Evolutionary conservation across 2,329 filamentous ascomycete species (phyloP).

Genomic region (Phyllosticta citrichinensis): DNA sequence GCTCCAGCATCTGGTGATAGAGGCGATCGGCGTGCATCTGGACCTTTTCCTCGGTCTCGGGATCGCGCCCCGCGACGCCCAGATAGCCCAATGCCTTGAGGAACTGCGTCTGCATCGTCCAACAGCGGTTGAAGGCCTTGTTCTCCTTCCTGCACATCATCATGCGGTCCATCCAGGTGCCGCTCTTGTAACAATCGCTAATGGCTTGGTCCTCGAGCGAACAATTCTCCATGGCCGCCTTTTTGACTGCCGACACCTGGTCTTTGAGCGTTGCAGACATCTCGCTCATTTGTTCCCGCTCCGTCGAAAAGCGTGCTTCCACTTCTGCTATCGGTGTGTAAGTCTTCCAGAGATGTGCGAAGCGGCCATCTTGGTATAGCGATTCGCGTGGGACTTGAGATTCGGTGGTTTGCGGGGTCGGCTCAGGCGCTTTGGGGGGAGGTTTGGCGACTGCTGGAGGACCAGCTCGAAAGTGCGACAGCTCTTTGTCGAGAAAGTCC

Average conservation of each 20-base stretch:
- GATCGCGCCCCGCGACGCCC: constrained; percentile 51
- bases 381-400: constrained; percentile 42
- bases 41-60: constrained; percentile 68
- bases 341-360: constrained; percentile 85
- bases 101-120: constrained; percentile 82
- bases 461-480: constrained; percentile 42
- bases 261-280: constrained; percentile 79
- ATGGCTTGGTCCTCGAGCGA: constrained; percentile 76
- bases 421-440: constrained; percentile 1
- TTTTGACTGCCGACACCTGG: constrained; percentile 65
- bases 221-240: constrained; percentile 87
- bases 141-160: constrained; percentile 77
- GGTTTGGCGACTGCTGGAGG: constrained; percentile 19
- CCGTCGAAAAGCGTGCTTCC: constrained; percentile 58
- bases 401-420: constrained; percentile 16
- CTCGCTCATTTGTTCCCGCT: constrained; percentile 70
- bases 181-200: constrained; percentile 65
- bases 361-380: constrained; percentile 58
- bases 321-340: constrained; percentile 67
- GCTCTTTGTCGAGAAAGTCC: constrained; percentile 72
- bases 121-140: constrained; percentile 72
- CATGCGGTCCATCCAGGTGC: constrained; percentile 56
- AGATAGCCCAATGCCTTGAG: constrained; percentile 85
- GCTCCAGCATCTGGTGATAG: constrained; percentile 76
- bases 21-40: constrained; percentile 93